Conservation (phyloP, 306 rosid species). For the Benincasa hispida region DNA sequence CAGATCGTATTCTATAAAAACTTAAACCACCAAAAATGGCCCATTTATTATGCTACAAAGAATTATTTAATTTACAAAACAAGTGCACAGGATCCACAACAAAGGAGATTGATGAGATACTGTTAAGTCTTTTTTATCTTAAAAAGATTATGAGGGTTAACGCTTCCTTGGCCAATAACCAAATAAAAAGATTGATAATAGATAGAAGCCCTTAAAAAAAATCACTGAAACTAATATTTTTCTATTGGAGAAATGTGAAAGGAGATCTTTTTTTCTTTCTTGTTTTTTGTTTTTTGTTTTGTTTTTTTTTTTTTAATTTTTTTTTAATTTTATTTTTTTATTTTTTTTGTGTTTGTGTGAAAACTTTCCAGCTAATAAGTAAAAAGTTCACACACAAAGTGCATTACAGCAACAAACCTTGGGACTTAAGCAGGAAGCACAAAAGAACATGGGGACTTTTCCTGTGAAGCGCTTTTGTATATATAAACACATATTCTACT, state of each 20-base stretch:
- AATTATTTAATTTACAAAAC: background rate
- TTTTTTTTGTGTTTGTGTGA: no score
- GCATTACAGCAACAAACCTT: background rate
- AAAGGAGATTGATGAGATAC: no score
- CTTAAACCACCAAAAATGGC: background rate
- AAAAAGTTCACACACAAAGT: background rate
- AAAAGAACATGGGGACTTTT: background rate
- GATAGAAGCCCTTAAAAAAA: no score
- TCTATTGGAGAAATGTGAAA: background rate
- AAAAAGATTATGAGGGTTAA: no score
- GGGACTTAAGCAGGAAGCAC: background rate
- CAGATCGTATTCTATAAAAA: background rate
- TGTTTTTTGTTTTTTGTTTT: no score
- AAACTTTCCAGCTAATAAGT: background rate
- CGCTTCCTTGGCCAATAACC: no score
- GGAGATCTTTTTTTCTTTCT: background rate
- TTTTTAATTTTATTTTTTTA: no score
- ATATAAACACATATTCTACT: background rate
- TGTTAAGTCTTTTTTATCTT: no score
- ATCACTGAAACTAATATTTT: no score
- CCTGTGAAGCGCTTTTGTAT: background rate
- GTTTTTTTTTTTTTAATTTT: no score
- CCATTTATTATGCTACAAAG: background rate
- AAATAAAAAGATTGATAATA: no score
- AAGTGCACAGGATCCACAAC: background rate